Base-by-base conservation (phyloP, 2,329 filamentous ascomycete species). In the Trichoderma asperellum region DNA sequence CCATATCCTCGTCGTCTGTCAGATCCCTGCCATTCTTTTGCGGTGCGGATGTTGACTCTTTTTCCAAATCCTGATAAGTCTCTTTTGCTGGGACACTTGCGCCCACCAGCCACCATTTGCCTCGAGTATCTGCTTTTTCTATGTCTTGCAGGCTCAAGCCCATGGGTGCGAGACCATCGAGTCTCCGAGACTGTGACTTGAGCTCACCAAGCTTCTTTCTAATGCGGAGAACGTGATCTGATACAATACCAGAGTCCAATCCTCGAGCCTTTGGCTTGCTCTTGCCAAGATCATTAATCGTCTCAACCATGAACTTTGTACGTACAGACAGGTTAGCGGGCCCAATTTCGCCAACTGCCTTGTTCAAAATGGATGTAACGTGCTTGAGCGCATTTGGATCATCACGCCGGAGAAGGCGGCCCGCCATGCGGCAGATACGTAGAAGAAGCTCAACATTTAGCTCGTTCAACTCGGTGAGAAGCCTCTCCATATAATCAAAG, bases 21-120 rank as follows among this genome's bases (percentile, higher is more conserved):
- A 71, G 70, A 35, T 75, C 73, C 27, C 71, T 68, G 12, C 56
- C 69, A 24, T 68, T 68, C 21, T 74, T 73, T 43, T 73, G 74
- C 49, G n/a, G 60, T 53, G 24, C 71, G 63, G 18, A 72, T 70
- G 56, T 74, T 11, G 40, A 35, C 68, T 56, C 74, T 64, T 37
- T 72, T 73, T 5, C 73, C 70, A 47, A 7, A 24, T 64, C 60
- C 40, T 60, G 47, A 24, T 62, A 43, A 37, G 53, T 69, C 27
- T 70, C 65, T 62, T 77, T 80, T 24, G 70, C 87, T 4, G 86
- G 83, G 88, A 95, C 97, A 79, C 94, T 97, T n/a, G 96, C 95
- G 63, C 96, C 96, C 5, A 98, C 92, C 24, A 98, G 88, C 96
- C 96, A 99, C 96, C 96, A 99, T 82, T 97, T 97, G 0, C 96